Evolutionary conservation across 768 basidiomycete genomes (phyloP).

Genomic region (Tephrocybe sp.): DNA sequence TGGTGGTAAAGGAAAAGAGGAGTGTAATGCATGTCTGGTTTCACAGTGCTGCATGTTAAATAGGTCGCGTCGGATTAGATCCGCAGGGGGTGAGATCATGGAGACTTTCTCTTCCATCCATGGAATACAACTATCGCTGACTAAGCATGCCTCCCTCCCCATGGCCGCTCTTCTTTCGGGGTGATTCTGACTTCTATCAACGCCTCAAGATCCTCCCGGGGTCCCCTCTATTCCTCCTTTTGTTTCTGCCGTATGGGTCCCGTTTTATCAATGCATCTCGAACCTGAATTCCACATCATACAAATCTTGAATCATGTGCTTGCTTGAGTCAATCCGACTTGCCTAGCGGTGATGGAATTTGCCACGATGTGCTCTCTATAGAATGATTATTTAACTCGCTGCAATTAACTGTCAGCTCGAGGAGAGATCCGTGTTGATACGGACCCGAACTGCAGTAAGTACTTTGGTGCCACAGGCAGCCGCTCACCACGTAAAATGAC

Average conservation of each 20-base stretch:
- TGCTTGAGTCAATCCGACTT: no score
- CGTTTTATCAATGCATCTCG: background rate
- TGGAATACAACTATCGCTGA: background rate
- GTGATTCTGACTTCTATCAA: conserved; percentile 10
- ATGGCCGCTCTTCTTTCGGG: no score
- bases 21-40: background rate
- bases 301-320: no score
- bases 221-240: background rate
- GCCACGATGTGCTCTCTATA: no score
- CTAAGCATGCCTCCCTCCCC: conserved; percentile 1
- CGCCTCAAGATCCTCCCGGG: conserved; percentile 18
- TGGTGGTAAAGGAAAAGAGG: conserved; percentile 1
- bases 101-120: background rate
- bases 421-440: background rate
- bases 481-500: background rate
- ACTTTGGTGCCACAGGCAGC: background rate
- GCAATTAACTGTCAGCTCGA: background rate
- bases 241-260: no score
- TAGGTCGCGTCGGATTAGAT: conserved; percentile 14
- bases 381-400: background rate
- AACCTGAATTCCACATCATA: no score
- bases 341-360: no score
- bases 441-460: background rate
- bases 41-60: conserved; percentile 15
- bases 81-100: background rate